Conservation (phyloP, 2,329 filamentous ascomycete genomes). For the Penicillium paneum region DNA sequence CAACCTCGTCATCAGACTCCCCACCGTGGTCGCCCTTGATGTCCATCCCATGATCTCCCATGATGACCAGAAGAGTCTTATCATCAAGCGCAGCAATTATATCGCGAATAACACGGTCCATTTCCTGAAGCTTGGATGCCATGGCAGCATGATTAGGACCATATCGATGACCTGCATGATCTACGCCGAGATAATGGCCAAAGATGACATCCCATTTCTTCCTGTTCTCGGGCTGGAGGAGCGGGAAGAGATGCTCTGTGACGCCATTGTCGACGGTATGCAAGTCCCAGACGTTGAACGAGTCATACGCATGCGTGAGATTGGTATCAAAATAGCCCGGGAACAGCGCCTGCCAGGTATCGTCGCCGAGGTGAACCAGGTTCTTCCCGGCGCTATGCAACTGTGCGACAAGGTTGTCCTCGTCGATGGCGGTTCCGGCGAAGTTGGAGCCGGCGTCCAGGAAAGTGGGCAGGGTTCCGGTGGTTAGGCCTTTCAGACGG, state of each 20-base stretch:
- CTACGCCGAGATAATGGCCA: slow-evolving; percentile 89
- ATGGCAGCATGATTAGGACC: slow-evolving; percentile 91
- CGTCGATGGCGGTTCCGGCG: slow-evolving; percentile 89
- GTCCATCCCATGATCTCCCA: slow-evolving; percentile 99
- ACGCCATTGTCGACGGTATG: slow-evolving; percentile 97
- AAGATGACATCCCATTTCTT: slow-evolving; percentile 90
- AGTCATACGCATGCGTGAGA: slow-evolving; percentile 86
- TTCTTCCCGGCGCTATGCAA: slow-evolving; percentile 64
- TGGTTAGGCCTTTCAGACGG: slow-evolving; percentile 88
- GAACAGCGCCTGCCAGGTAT: slow-evolving; percentile 93
- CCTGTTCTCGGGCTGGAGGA: slow-evolving; percentile 64
- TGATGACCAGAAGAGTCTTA: slow-evolving; percentile 82
- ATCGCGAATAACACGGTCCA: slow-evolving; percentile 75
- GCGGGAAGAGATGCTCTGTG: slow-evolving; percentile 75
- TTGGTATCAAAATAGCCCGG: slow-evolving; percentile 88
- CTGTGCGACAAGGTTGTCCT: slow-evolving; percentile 74
- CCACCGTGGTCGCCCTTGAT: slow-evolving; percentile 96
- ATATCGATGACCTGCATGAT: slow-evolving; percentile 95
- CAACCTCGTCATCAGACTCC: slow-evolving; percentile 92
- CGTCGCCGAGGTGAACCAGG: slow-evolving; percentile 92
- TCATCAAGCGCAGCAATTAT: slow-evolving; percentile 74
- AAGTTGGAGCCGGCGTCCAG: slow-evolving; percentile 94
- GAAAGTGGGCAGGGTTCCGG: slow-evolving; percentile 91
- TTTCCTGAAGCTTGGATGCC: slow-evolving; percentile 84
- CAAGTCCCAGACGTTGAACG: slow-evolving; percentile 97